Evolutionary conservation across 768 basidiomycete genomes (phyloP).

Genomic region (Leucocoprinus leucothites): DNA sequence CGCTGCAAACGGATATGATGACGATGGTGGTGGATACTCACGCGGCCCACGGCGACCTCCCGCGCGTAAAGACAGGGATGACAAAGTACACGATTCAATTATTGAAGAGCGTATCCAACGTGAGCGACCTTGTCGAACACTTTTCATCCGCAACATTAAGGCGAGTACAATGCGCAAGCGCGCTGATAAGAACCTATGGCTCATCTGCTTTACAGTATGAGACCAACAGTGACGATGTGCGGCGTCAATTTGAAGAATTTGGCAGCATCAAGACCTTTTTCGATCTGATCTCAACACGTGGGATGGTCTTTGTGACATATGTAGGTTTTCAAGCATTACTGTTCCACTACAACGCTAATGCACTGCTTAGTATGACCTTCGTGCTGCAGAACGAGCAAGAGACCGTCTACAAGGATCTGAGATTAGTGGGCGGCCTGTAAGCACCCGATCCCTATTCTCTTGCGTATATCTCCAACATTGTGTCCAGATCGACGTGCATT

Average conservation of each 20-base stretch:
- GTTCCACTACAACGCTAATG: slow-evolving; percentile 16
- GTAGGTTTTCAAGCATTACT: slow-evolving; percentile 50
- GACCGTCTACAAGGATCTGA: slow-evolving; percentile 88
- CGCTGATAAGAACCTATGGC: slow-evolving; percentile 7
- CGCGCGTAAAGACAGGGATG: slow-evolving; percentile 74
- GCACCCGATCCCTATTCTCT: slow-evolving; percentile 26
- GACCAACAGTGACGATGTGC: slow-evolving; percentile 82
- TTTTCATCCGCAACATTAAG: slow-evolving; percentile 98
- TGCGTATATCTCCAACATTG: slow-evolving; percentile 10
- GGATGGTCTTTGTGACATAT: slow-evolving; percentile 99
- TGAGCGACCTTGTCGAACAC: slow-evolving; percentile 91
- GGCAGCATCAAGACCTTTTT: slow-evolving; percentile 98
- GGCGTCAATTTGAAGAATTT: slow-evolving; percentile 83
- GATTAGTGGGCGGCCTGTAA: slow-evolving; percentile 84
- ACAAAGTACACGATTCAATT: slow-evolving; percentile 86
- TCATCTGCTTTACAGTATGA: slow-evolving; percentile 62
- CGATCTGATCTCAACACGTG: slow-evolving; percentile 89
- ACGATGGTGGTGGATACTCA: slow-evolving; percentile 41
- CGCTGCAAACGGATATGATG: slow-evolving; percentile 53
- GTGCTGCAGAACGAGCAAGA: slow-evolving; percentile 89
- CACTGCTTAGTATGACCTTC: slow-evolving; percentile 72
- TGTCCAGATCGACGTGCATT: slow-evolving; percentile 97
- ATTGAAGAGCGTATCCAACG: slow-evolving; percentile 93
- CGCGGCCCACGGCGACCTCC: slow-evolving; percentile 41
- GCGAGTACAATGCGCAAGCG: slow-evolving; percentile 47